A percentile compares a stretch with the other conserved stretches of the same genome.
Conservation (phyloP, 148 eudicot genomes). For the Rheum nobile region DNA sequence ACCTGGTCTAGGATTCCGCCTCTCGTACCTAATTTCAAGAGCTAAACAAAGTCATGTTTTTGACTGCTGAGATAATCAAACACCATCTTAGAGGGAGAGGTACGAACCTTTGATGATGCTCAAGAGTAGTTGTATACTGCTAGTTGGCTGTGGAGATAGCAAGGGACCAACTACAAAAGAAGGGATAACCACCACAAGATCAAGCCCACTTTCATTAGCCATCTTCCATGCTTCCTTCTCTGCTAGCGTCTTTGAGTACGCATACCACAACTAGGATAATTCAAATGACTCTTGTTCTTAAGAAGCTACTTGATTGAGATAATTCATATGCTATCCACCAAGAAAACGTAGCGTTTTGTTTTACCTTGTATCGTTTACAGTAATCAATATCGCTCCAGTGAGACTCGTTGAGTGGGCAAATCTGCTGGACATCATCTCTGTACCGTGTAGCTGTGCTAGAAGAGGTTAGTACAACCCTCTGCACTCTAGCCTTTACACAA, state of each 20-base stretch:
- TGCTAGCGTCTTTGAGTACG: constrained; percentile 75
- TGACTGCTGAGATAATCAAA: neutral
- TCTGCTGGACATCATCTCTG: constrained; percentile 32
- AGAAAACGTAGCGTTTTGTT: neutral
- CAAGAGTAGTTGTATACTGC: constrained; percentile 55
- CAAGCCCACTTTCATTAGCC: constrained; percentile 55
- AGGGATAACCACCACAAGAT: constrained; percentile 77
- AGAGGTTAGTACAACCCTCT: constrained; percentile 76
- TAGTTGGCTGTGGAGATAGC: constrained; percentile 78
- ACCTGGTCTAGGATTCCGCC: constrained; percentile 59
- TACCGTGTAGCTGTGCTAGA: constrained; percentile 82
- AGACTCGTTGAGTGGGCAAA: constrained; percentile 64
- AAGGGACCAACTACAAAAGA: constrained; percentile 72
- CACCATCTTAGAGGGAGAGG: neutral
- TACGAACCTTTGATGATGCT: constrained; percentile 11
- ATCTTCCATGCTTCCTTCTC: constrained; percentile 75
- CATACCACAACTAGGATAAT: constrained; percentile 64
- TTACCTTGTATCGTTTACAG: constrained; percentile 63
- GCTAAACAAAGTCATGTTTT: neutral
- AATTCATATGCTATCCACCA: neutral
- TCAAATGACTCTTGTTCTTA: neutral
- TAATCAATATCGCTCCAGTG: constrained; percentile 87
- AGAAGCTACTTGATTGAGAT: neutral
- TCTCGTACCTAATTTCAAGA: constrained; percentile 24
- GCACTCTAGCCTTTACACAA: constrained; percentile 38